These are phyloP conservation scores for Rubia peregrina DNA, from an alignment of 305 asterid species.

Conservation along the genomic window DNA sequence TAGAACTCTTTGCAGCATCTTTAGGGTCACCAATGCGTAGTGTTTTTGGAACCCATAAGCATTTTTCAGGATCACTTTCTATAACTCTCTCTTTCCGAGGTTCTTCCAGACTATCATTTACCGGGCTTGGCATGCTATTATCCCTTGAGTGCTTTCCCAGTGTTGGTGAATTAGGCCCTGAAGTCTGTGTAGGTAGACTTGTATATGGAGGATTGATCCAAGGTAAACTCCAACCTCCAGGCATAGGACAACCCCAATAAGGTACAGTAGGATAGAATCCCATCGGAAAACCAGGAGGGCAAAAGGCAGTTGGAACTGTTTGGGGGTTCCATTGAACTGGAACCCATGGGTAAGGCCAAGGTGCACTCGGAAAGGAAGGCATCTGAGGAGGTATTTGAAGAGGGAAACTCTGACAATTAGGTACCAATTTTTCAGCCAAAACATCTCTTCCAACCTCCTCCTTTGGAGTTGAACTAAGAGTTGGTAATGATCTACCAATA, in stretches of 20 bases:
- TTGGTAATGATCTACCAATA: conserved; percentile 32
- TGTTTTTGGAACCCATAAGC: conserved; percentile 68
- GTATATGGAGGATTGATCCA: conserved; percentile 35
- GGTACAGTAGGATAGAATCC: conserved; percentile 38
- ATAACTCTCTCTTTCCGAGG: conserved; percentile 26
- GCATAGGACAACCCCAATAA: conserved; percentile 36
- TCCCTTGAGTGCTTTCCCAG: conserved; percentile 83
- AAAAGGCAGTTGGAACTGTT: conserved; percentile 34
- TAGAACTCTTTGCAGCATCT: conserved; percentile 75
- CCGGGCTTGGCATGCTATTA: conserved; percentile 29
- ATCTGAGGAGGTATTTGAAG: conserved; percentile 45
- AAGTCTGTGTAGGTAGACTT: conserved; percentile 27
- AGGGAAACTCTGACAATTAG: conserved; percentile 35
- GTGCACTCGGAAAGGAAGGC: conserved; percentile 51
- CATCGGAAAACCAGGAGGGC: conserved; percentile 45
- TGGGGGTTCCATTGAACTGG: conserved; percentile 42
- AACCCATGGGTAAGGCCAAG: conserved; percentile 70
- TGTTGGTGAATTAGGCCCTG: conserved; percentile 44
- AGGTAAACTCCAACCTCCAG: conserved; percentile 47
- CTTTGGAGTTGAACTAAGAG: conserved; percentile 32
- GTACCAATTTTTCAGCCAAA: conserved; percentile 28
- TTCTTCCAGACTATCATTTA: conserved; percentile 18
- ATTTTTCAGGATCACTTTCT: conserved; percentile 38
- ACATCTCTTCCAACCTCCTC: conserved; percentile 33
- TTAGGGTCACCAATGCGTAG: conserved; percentile 59